Evolutionary conservation across 306 rosid species (phyloP).

Genomic region (Chamaecrista fasciculata): DNA sequence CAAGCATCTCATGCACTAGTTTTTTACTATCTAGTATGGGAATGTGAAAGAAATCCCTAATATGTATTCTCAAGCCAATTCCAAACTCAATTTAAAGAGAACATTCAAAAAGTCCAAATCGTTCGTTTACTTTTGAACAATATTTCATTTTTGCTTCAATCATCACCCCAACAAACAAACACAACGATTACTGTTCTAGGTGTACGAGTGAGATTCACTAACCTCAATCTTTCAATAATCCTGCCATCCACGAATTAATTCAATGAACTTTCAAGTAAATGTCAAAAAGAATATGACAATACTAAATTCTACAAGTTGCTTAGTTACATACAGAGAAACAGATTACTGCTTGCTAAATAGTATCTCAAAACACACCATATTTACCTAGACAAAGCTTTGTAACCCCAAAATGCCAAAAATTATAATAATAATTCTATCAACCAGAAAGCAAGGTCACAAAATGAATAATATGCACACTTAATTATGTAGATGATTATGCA

Average conservation of each 20-base stretch:
- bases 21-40: not conserved
- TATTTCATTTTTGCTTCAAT: not conserved
- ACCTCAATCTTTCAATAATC: not conserved
- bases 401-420: slow-evolving; percentile 7
- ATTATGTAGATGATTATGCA: slow-evolving; percentile 13
- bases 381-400: slow-evolving; percentile 12
- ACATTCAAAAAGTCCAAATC: not conserved
- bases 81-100: not conserved
- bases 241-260: not conserved
- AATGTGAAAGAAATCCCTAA: slow-evolving; percentile 6
- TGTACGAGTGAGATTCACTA: not conserved
- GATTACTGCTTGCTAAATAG: not conserved
- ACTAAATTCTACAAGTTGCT: not conserved
- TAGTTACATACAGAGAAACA: not conserved
- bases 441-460: not conserved
- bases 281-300: not conserved
- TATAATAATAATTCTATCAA: not conserved
- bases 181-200: not conserved
- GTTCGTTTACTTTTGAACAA: not conserved
- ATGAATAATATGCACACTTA: slow-evolving; percentile 12
- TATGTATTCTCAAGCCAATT: not conserved
- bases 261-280: not conserved
- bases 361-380: slow-evolving; percentile 15
- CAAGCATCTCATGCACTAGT: not conserved
- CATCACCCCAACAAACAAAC: not conserved